phyloP scores from a whole-genome alignment of 78 protist species.

The Speleostelium caveatum region DNA sequence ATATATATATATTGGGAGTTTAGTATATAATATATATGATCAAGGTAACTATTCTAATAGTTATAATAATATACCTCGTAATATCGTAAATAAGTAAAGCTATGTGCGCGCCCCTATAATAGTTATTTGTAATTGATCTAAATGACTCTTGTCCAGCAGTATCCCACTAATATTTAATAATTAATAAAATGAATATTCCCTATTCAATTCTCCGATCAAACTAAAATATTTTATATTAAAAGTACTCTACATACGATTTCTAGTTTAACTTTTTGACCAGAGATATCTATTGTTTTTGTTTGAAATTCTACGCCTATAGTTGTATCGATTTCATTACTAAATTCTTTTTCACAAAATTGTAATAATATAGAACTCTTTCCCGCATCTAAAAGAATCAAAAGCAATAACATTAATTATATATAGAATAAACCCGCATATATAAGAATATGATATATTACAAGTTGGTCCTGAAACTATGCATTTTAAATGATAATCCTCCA shows the following conservation, averaged over 20 bases:
- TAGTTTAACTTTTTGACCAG: slow-evolving; percentile 92
- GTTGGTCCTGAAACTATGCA: slow-evolving; percentile 80
- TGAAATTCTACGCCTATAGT: slow-evolving; percentile 99
- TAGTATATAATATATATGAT: not conserved
- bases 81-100: slow-evolving; percentile 79
- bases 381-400: slow-evolving; percentile 89
- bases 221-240: not conserved
- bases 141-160: slow-evolving; percentile 97
- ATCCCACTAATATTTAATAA: slow-evolving; percentile 32
- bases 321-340: slow-evolving; percentile 96
- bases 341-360: slow-evolving; percentile 98
- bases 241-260: slow-evolving; percentile 84
- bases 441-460: slow-evolving; percentile 18
- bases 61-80: slow-evolving; percentile 20
- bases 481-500: slow-evolving; percentile 65
- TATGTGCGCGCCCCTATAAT: slow-evolving; percentile 97
- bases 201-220: no score
- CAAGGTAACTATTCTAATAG: no score
- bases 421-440: no score
- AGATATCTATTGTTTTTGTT: slow-evolving; percentile 93
- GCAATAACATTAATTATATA: no score
- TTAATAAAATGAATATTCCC: not conserved
- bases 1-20: not conserved
- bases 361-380: slow-evolving; percentile 98
- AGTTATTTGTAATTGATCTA: slow-evolving; percentile 97